Base-by-base conservation (phyloP, 2,329 filamentous ascomycete species). In the Trichothecium sympodiale region DNA sequence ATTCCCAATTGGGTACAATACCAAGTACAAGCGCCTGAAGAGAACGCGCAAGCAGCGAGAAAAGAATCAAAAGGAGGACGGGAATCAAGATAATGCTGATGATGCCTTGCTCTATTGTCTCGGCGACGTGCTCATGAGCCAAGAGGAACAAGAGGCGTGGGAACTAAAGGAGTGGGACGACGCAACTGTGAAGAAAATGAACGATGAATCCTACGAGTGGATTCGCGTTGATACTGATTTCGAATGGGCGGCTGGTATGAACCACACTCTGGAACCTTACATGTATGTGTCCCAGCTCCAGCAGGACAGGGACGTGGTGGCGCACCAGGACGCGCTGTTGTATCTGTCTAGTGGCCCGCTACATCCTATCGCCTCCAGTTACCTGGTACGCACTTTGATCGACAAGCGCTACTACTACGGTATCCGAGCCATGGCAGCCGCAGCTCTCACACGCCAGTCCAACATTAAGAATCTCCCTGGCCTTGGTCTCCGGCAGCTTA, bases 201-300 rank as follows among this genome's bases (percentile, higher is more conserved):
- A 91, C 38, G 78, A 87, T 44, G 91, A 98, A 54, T 94, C 86
- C 0, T 98, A 95, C 51, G 91, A 98, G 55, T 98, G 93, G 91
- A 94, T 98, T 47, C 81, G 91, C 15, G 83, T 96, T 61, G 91
- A 98, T 56, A 88, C 89, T 13, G 93, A 98, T 58, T 96, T 96
- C 46, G 91, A 98, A 56, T 98, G 91, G 91, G 80, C 95, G 39
- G 91, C 83, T 58, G 80, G 80, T 46, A 83, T 94, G 57, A 79
- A 81, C 41, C 67, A 71, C 9, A 80, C 80, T 43, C 86, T 95
- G 71, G 86, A 86, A 31, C 77, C 85, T 4, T 96, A 96, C 66
- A 98, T 98, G 93, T 95, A 91, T 54, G 77, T 94, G 39, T 95
- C 91, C 16, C 91, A 98, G 56, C 67, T 98, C 42, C 91, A 98